Evolutionary conservation across 441 rosid species (phyloP).

Genomic region (Populus hybrid): DNA sequence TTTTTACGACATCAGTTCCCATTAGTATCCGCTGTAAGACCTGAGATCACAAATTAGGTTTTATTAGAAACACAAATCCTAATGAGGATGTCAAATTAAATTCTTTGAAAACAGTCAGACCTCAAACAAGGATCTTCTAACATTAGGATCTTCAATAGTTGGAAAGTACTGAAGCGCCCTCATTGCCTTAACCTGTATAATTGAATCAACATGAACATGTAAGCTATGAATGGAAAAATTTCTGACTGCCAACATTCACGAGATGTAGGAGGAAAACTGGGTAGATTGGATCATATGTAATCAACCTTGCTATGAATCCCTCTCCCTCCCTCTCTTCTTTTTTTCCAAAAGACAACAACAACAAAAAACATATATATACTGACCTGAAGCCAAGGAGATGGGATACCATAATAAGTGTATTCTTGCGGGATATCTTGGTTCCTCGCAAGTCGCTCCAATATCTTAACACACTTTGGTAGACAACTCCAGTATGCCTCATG

Average conservation of each 20-base stretch:
- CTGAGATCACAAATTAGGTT: conserved; percentile 43
- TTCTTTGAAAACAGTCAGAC: conserved; percentile 34
- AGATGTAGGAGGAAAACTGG: neutral
- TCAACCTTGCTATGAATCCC: neutral
- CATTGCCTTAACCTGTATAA: conserved; percentile 88
- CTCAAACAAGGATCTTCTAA: conserved; percentile 91
- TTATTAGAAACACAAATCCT: conserved; percentile 29
- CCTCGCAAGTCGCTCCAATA: conserved; percentile 90
- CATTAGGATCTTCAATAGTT: conserved; percentile 93
- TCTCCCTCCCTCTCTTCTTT: neutral
- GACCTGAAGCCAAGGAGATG: conserved; percentile 99
- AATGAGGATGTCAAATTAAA: conserved; percentile 7
- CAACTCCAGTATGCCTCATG: conserved; percentile 92
- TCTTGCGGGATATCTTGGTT: conserved; percentile 99
- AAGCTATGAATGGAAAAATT: neutral
- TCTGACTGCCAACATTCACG: neutral
- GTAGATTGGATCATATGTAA: neutral
- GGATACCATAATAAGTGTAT: conserved; percentile 98
- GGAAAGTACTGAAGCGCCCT: conserved; percentile 99
- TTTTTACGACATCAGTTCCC: conserved; percentile 99
- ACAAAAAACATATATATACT: conserved; percentile 17
- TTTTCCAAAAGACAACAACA: neutral
- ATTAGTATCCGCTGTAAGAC: conserved; percentile 92
- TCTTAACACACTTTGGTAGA: conserved; percentile 96
- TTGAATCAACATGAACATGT: conserved; percentile 20